Evolutionary conservation across 495 filamentous ascomycete species (phyloP), one percentile per base, ranked within the genome.

Genomic region (Elaphomyces granulatus): DNA sequence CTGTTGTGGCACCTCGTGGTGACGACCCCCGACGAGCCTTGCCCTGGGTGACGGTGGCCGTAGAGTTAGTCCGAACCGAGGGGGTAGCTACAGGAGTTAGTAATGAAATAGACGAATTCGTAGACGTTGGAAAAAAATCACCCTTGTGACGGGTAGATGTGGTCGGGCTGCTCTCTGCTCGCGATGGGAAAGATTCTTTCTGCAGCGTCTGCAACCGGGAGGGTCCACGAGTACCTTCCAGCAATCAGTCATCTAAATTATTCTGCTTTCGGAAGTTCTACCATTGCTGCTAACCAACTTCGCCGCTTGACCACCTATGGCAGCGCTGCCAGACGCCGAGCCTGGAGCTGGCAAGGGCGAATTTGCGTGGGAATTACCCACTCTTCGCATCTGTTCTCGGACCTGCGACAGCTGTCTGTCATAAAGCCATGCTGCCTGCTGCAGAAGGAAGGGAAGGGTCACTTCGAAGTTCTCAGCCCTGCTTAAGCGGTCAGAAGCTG

Each of bases 371-470:
- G 69, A 58, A 20, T 59, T 64, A 18, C 72, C 68, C 20, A 81
- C 78, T 59, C 78, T 88, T 36, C 79, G 73, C 73, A 98, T 87
- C 61, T 95, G 87, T 4, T 83, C 85, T 47, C 83, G 75, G 26
- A 94, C 81, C 54, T 94, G 81, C 0, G 80, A 80, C 4, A 92
- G 67, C 58, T 96, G 85, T 32, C 81, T 75, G 60, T 98, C 87
- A 50, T 92, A 93, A 2, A 95, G 77, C 80, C 87, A 95, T 61
- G 84, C 84, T 44, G 84, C 85, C 56, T 96, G 85, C 55, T 95
- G 87, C 3, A 94, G 75, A 6, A 98, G 65, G 54, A 96, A 98
- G 17, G 86, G 71, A 18, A 87, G 72, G 9, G 82, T 78, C 28
- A 95, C 90, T 37, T 81, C 62, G 55, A 82, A 80, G 30, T 65